Conservation (phyloP, 257 asterid species). For the Solanum corneliomulleri region DNA sequence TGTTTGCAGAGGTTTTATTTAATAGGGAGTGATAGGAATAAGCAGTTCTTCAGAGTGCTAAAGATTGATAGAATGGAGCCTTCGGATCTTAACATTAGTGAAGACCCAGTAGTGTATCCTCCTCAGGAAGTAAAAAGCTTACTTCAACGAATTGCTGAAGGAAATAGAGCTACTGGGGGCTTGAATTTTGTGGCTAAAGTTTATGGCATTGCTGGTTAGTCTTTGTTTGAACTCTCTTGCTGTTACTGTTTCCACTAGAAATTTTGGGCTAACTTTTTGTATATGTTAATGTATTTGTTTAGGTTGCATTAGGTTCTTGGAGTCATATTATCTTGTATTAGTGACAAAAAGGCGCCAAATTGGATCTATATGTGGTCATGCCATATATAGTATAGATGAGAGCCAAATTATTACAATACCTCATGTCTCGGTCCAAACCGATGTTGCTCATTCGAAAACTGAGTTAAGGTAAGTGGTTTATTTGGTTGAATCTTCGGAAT, state of each 20-base stretch:
- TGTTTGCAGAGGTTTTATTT: conserved; percentile 72
- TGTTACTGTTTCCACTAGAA: neutral
- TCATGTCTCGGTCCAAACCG: conserved; percentile 88
- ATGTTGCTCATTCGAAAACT: conserved; percentile 94
- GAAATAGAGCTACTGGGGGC: conserved; percentile 98
- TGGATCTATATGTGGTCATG: conserved; percentile 94
- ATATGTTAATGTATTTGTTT: conserved; percentile 3
- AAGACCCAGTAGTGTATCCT: conserved; percentile 95
- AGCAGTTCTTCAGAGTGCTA: conserved; percentile 69
- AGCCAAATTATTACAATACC: conserved; percentile 91
- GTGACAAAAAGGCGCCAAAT: conserved; percentile 88
- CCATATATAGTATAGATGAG: conserved; percentile 87
- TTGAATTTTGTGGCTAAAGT: conserved; percentile 82
- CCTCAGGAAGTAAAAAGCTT: conserved; percentile 84
- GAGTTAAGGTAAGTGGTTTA: conserved; percentile 59
- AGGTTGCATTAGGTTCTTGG: conserved; percentile 93
- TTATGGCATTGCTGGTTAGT: conserved; percentile 95
- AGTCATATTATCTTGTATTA: conserved; percentile 83
- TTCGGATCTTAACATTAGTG: conserved; percentile 84
- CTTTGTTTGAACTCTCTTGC: neutral
- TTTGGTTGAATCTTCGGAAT: neutral
- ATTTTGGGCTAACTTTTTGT: neutral
- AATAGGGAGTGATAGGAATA: conserved; percentile 92
- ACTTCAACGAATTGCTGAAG: conserved; percentile 90
- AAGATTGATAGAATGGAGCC: conserved; percentile 97